Evolutionary conservation across 768 basidiomycete species (phyloP).

Genomic region (Mycena alexandri): DNA sequence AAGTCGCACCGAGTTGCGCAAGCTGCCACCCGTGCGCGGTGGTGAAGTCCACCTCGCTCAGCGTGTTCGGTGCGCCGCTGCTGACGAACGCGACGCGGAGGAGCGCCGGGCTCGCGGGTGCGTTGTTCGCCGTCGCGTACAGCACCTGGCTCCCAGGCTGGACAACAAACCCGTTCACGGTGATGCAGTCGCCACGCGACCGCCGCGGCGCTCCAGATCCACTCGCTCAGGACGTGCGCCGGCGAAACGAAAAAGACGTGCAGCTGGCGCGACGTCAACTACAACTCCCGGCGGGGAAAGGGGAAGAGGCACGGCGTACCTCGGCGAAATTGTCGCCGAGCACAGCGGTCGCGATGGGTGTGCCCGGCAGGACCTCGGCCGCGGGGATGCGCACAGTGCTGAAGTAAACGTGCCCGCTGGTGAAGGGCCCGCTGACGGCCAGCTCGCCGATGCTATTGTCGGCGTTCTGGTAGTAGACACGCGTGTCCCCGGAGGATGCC

Average conservation of each 20-base stretch:
- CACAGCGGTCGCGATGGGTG: not conserved
- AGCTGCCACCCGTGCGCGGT: constrained; percentile 19
- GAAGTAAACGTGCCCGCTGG: not conserved
- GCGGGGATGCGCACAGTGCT: not conserved
- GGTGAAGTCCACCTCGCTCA: constrained; percentile 24
- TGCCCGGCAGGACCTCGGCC: not conserved
- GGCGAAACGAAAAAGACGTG: constrained; percentile 33
- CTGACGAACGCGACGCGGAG: constrained; percentile 27
- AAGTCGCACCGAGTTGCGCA: constrained; percentile 22
- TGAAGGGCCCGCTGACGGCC: not conserved
- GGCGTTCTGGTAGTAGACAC: not conserved
- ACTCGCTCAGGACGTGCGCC: constrained; percentile 23
- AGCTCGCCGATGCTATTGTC: constrained; percentile 1
- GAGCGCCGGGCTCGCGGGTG: constrained; percentile 1
- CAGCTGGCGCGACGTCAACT: too few species aligned
- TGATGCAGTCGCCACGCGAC: constrained; percentile 2
- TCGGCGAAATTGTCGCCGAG: not conserved
- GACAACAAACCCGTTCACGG: constrained; percentile 8
- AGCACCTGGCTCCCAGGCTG: constrained; percentile 23
- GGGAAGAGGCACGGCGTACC: too few species aligned
- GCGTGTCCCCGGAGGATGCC: not conserved
- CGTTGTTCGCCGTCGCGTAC: constrained; percentile 24
- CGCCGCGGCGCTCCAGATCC: constrained; percentile 7
- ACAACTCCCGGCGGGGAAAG: too few species aligned
- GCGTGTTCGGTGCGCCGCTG: constrained; percentile 13